A percentile compares a stretch with the other conserved stretches of the same genome.
phyloP scores from a whole-genome alignment of 495 filamentous ascomycete species.

The Daldinia childiae region DNA sequence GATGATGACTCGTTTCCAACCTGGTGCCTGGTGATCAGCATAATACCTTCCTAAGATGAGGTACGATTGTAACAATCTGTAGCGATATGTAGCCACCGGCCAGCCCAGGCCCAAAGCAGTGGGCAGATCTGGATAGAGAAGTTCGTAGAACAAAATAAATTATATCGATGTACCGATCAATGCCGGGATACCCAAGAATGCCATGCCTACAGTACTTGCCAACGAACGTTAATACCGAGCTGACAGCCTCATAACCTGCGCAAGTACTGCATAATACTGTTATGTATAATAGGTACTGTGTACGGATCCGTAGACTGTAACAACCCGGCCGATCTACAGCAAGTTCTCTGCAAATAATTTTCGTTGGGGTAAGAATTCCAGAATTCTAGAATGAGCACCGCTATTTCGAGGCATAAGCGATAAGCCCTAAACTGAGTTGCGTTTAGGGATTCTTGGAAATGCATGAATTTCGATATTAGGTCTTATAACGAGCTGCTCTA shows the following conservation, averaged over 20 bases:
- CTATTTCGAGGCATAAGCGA: slow-evolving; percentile 9
- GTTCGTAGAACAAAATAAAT: not conserved
- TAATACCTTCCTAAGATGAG: slow-evolving; percentile 21
- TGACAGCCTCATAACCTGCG: not conserved
- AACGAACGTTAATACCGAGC: not conserved
- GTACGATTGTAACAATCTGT: not conserved
- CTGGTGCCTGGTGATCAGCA: slow-evolving; percentile 39
- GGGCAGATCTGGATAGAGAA: slow-evolving; percentile 7
- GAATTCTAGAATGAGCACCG: slow-evolving; percentile 10
- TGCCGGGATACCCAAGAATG: not conserved
- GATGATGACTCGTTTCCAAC: slow-evolving; percentile 33
- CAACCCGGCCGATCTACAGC: not conserved
- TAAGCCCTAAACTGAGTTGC: slow-evolving; percentile 31
- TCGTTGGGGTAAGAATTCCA: slow-evolving; percentile 11
- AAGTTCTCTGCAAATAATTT: not conserved
- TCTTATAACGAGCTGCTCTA: not conserved
- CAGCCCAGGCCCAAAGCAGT: slow-evolving; percentile 23
- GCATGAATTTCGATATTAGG: not conserved
- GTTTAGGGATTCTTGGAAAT: not conserved
- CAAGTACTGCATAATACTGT: not conserved
- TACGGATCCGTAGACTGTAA: not conserved
- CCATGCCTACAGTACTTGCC: not conserved
- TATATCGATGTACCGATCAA: not conserved
- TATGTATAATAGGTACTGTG: not conserved
- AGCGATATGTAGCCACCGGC: slow-evolving; percentile 8